Conservation (phyloP, 2,329 filamentous ascomycete genomes). For the Ophiognomonia clavigignenti-juglandacearum region DNA sequence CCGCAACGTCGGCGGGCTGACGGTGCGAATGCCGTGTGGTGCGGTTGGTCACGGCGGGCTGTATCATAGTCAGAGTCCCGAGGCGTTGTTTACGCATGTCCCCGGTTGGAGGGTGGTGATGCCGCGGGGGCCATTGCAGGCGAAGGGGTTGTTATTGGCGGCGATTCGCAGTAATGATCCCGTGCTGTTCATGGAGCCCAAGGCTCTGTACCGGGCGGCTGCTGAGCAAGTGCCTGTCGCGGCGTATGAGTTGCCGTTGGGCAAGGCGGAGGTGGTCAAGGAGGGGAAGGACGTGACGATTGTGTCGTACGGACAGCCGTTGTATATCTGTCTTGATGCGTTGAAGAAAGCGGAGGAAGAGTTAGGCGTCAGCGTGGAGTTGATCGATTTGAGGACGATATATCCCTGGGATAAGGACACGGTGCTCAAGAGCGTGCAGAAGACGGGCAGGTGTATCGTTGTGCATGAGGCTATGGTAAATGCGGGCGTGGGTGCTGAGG, state of each 20-base stretch:
- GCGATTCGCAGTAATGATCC: conserved; percentile 79
- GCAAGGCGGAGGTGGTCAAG: conserved; percentile 80
- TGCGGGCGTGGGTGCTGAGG: conserved; percentile 81
- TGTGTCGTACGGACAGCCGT: conserved; percentile 81
- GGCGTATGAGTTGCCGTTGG: conserved; percentile 77
- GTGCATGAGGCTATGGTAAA: conserved; percentile 94
- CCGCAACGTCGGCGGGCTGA: conserved; percentile 68
- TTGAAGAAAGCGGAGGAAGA: conserved; percentile 72
- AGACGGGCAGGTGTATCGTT: conserved; percentile 80
- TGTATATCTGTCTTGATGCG: conserved; percentile 78
- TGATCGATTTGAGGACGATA: conserved; percentile 82
- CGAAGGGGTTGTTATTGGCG: conserved; percentile 78
- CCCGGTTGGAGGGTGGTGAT: conserved; percentile 82
- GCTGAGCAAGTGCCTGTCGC: conserved; percentile 85
- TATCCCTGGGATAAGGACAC: conserved; percentile 89
- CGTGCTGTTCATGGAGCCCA: conserved; percentile 90
- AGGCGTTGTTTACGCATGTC: conserved; percentile 82
- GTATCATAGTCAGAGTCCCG: conserved; percentile 86
- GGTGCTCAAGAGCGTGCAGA: conserved; percentile 75
- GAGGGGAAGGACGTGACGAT: conserved; percentile 76
- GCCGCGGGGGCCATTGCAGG: conserved; percentile 79
- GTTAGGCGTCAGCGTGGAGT: conserved; percentile 70
- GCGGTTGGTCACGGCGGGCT: conserved; percentile 85
- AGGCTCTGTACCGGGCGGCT: conserved; percentile 85
- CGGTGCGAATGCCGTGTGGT: conserved; percentile 85